These are phyloP conservation scores for Conoideocrella luteorostrata DNA, from an alignment of 2,329 filamentous ascomycete genomes.

Conservation along the genomic window DNA sequence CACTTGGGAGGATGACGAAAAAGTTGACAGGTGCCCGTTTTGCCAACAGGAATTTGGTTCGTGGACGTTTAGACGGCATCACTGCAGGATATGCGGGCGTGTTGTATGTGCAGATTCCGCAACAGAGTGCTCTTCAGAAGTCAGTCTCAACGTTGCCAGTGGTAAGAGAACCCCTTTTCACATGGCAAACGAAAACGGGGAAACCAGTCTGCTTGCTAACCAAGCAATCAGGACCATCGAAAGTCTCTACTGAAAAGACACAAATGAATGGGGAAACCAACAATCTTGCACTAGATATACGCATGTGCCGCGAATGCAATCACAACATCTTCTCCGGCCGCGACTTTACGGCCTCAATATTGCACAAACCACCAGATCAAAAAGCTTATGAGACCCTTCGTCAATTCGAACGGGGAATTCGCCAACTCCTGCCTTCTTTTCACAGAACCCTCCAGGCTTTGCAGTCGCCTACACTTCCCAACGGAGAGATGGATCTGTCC, in stretches of 20 bases:
- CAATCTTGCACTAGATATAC: constrained; percentile 68
- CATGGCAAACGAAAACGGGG: neutral
- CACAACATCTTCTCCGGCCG: constrained; percentile 55
- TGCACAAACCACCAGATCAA: constrained; percentile 65
- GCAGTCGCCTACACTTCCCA: constrained; percentile 46
- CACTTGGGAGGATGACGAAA: constrained; percentile 87
- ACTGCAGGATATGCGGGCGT: constrained; percentile 87
- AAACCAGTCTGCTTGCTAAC: neutral
- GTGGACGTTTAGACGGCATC: constrained; percentile 88
- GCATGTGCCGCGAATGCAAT: constrained; percentile 89
- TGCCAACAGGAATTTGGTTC: constrained; percentile 93
- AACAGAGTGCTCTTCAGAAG: constrained; percentile 78
- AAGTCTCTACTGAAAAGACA: constrained; percentile 36
- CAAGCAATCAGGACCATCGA: constrained; percentile 10
- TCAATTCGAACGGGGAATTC: constrained; percentile 84
- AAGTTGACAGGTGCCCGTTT: constrained; percentile 77
- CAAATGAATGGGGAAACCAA: constrained; percentile 22
- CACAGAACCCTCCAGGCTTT: constrained; percentile 68
- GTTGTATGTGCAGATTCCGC: constrained; percentile 86
- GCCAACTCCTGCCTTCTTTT: constrained; percentile 73
- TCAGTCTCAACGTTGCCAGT: constrained; percentile 69
- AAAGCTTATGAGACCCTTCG: constrained; percentile 75
- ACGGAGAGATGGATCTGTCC: constrained; percentile 28
- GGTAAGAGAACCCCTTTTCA: constrained; percentile 28
- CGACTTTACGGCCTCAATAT: constrained; percentile 68